Evolutionary conservation across 148 eudicot species (phyloP), one percentile per base, ranked within the genome.

Genomic region (Chenopodium berlandieri): DNA sequence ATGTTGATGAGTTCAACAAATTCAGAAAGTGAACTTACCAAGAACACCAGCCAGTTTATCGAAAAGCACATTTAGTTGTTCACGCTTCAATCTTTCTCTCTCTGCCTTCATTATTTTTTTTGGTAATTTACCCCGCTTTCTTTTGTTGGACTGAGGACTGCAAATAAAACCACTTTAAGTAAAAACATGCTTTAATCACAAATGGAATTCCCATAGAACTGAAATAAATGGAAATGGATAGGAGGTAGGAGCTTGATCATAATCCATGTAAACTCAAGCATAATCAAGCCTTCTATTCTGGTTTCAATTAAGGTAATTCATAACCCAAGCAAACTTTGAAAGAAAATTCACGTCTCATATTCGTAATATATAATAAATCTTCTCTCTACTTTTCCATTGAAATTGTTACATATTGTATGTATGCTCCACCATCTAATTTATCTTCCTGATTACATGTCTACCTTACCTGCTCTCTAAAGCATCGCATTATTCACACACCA

Each of bases 11-110:
- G 27, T 63, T 0, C 50, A 62, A 54, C 79, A 50, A 64, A 70
- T 44, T 22, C 63, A 67, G 72, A 79, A 47, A 63, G 76, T 58
- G 68, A 37, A 75, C 75, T 88, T 90, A 93, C 98, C 95, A 75
- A 93, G 90, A 77, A 90, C 88, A 86, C 84, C 81, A 84, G 95
- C 98, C 76, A 94, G 84, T 27, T 85, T 89, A 73, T 84, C 84
- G 83, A 94, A 94, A 83, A 87, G 97, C 56, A 89, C 97, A 78
- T 93, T 94, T 88, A 94, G 74, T n/a, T 91, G 92, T 71, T 94
- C 97, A 48, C 95, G 97, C 87, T 94, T 94, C 88, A 91, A 67
- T 75, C 88, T 94, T 84, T 94, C 98, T 79, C 97, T 89, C 86
- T 94, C 97, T 52, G 98, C 89, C 85, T 93, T 94, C 81, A 91